Percentiles rank a stretch among this genome's conserved stretches.
These are phyloP conservation scores for Ceratocystis albifundus DNA, from an alignment of 2,329 filamentous ascomycete genomes.

Conservation along the genomic window DNA sequence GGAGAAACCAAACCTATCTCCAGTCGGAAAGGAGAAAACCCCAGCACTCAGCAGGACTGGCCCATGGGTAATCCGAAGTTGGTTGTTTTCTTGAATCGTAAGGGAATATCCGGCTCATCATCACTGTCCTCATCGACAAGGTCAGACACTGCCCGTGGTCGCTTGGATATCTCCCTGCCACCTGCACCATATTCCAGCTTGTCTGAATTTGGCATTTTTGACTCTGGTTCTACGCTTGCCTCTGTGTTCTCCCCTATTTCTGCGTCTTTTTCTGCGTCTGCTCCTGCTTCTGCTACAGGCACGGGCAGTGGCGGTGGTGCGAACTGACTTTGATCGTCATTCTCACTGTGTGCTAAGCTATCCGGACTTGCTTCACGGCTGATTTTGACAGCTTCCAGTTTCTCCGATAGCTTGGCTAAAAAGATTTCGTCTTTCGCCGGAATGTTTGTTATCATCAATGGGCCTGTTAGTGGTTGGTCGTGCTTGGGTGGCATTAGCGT, in stretches of 20 bases:
- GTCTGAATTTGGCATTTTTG: background rate
- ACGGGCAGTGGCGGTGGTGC: constrained; percentile 23
- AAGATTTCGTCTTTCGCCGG: constrained; percentile 47
- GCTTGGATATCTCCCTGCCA: background rate
- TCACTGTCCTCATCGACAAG: constrained; percentile 25
- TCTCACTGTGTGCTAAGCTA: constrained; percentile 14
- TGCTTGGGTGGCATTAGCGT: constrained; percentile 33
- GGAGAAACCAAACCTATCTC: no score
- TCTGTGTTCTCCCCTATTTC: background rate
- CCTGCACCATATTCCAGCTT: background rate
- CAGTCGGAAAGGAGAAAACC: background rate
- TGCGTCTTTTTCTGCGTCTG: background rate
- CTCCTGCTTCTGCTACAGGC: constrained; percentile 8
- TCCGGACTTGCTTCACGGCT: constrained; percentile 31
- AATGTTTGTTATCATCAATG: constrained; percentile 44
- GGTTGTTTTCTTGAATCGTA: constrained; percentile 36
- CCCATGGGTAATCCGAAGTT: constrained; percentile 34
- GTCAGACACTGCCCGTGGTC: background rate
- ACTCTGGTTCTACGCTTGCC: background rate
- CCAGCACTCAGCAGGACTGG: background rate
- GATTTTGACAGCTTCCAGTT: constrained; percentile 40
- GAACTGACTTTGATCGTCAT: constrained; percentile 9
- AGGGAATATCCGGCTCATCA: constrained; percentile 35
- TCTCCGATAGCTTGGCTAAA: constrained; percentile 39
- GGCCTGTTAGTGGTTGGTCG: constrained; percentile 40